These are phyloP conservation scores for Maudiozyma humilis DNA, from an alignment of 1,139 yeast species.

Conservation along the genomic window DNA sequence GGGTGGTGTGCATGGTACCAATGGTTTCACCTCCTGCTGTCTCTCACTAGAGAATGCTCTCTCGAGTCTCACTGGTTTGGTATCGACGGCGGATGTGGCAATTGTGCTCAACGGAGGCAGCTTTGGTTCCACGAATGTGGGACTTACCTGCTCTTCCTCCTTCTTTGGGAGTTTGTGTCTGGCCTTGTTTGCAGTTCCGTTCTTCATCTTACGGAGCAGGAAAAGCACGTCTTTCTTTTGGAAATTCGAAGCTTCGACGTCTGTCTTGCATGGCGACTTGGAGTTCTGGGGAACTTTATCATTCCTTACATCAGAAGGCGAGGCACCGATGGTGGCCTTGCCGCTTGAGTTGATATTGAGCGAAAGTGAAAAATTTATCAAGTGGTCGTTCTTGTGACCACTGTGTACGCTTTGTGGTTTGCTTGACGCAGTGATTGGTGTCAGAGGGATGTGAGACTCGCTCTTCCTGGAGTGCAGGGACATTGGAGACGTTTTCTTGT, in stretches of 20 bases:
- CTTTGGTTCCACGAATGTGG: neutral
- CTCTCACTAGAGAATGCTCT: slow-evolving; percentile 1
- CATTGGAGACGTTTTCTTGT: neutral
- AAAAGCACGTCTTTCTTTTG: slow-evolving; percentile 21
- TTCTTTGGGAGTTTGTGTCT: neutral
- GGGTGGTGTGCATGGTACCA: slow-evolving; percentile 3
- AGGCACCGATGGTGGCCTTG: slow-evolving; percentile 9
- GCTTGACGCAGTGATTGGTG: slow-evolving; percentile 6
- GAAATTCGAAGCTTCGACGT: slow-evolving; percentile 1
- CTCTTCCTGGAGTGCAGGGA: neutral
- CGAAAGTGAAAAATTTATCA: slow-evolving; percentile 8
- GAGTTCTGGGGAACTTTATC: neutral
- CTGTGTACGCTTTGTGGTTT: neutral
- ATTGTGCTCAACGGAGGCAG: neutral
- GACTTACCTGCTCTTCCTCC: neutral
- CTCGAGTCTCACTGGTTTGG: neutral
- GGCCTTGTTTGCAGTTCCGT: slow-evolving; percentile 2
- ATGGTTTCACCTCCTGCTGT: neutral
- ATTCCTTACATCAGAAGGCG: neutral
- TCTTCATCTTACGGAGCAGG: slow-evolving; percentile 24
- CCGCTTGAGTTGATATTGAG: slow-evolving; percentile 9
- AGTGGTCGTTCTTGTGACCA: neutral
- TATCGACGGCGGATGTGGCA: neutral
- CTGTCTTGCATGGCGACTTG: slow-evolving; percentile 1
- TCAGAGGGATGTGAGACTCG: neutral